Evolutionary conservation across 2,329 filamentous ascomycete genomes (phyloP), one percentile per base, ranked within the genome.

Genomic region (Penicillium decumbens): DNA sequence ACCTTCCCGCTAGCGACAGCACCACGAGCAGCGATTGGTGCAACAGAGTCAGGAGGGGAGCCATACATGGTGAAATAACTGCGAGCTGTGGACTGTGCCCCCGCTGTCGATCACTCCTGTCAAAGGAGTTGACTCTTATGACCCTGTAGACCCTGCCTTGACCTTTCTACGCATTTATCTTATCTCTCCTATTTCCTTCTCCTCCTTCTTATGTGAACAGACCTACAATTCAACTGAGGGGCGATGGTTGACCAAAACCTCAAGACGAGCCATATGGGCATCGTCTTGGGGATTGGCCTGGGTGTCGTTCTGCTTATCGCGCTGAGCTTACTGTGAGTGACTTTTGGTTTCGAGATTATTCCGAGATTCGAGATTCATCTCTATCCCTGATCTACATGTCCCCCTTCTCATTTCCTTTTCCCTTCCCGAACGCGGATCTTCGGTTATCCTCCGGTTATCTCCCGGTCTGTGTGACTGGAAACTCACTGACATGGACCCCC

Each of bases 321-420:
- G 29, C 51, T 65, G 50, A 66, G 65, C 56, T 55, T 67, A 42
- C 51, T 67, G 65, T 68, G 49, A 56, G 64, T n/a, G n/a, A n/a
- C n/a, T n/a, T 58, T 29, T 30, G 33, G 39, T 10, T 8, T n/a
- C 9, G 5, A 39, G 23, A 39, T 25, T 13, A 13, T 39, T 18
- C 15, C 15, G 15, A 18, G 15, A 18, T 39, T 4, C 10, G 20
- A 39, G 5, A 5, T 30, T 33, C 32, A 18, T 41, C 47, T 20
- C 13, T 23, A 9, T 43, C 2, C 23, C 47, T 13, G 30, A 27
- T 48, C 35, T 41, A 39, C 37, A n/a, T 25, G 37, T 33, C 25
- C 18, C 50, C 41, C 15, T 13, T 43, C 20, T 20, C 20, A 32
- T 43, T 30, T 9, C 18, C 37, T 33, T 43, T 30, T 9, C 18